Evolutionary conservation across 495 filamentous ascomycete species (phyloP), one percentile per base, ranked within the genome.

Genomic region (Barbatosphaeria neglecta): DNA sequence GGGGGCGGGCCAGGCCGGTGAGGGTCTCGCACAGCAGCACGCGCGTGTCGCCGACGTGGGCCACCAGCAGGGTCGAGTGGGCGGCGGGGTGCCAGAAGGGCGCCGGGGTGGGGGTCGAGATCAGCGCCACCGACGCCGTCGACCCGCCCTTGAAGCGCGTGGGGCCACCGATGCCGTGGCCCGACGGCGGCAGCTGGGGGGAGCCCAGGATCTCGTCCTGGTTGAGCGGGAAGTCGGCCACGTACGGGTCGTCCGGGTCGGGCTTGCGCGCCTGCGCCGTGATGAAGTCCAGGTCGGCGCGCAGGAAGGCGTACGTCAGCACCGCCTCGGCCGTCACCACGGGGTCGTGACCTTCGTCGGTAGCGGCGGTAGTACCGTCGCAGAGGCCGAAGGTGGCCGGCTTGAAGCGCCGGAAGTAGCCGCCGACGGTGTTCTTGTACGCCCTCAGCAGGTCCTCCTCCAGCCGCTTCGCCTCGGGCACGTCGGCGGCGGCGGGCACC

Each of bases 81-180:
- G 86, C 81, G 2, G 79, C 74, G 1, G 92, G 92, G 56, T 97
- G 84, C 92, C 92, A 98, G 64, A 92, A 98, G 1, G 92, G 92
- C 1, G 83, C 81, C 0, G 89, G 82, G 0, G 83, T 95, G 0
- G 90, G 87, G 0, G 92, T 95, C 2, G 87, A 92, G 47, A 98
- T 87, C 46, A 98, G 73, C 1, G 84, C 90, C 17, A 95, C 68
- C 33, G 84, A 92, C 22, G 85, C 87, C 5, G 92, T 98, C 43
- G 86, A 92, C 35, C 92, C 92, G 31, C 92, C 92, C 58, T 84
- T 84, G 66, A 96, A 96, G 42, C 84, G 81, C 33, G 70, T 77
- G n/a, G 68, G 64, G 20, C 83, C 81, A 28, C 84, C 83, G 38
- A 89, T 86, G 45, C 68, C 60, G 43, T 74, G 69, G 46, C 61